phyloP scores from a whole-genome alignment of 2,329 filamentous ascomycete species.

The Alternaria ventricosa region DNA sequence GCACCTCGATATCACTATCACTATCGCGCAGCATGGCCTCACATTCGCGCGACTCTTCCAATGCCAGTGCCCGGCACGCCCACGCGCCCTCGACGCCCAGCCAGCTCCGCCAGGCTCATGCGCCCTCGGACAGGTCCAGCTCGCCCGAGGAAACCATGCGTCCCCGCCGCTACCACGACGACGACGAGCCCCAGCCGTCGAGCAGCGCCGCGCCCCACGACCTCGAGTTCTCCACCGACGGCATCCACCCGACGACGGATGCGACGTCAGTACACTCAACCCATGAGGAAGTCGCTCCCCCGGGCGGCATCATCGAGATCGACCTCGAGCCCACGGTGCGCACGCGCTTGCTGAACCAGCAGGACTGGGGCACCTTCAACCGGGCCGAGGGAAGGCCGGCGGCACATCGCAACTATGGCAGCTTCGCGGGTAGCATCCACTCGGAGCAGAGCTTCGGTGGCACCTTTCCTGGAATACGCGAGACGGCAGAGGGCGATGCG shows the following conservation, averaged over 20 bases:
- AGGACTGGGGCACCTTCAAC: constrained; percentile 59
- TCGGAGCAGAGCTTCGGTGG: constrained; percentile 50
- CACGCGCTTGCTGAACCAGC: constrained; percentile 48
- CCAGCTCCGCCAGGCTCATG: constrained; percentile 52
- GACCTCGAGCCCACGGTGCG: constrained; percentile 46
- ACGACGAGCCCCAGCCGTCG: constrained; percentile 21
- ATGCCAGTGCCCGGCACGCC: constrained; percentile 35
- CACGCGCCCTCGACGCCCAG: constrained; percentile 48
- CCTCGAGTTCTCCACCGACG: constrained; percentile 35
- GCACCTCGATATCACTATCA: not conserved
- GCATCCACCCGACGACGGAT: constrained; percentile 44
- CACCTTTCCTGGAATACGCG: constrained; percentile 42
- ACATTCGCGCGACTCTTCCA: constrained; percentile 44
- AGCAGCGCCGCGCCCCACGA: constrained; percentile 20
- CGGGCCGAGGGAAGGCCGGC: constrained; percentile 76
- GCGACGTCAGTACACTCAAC: constrained; percentile 36
- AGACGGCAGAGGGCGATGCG: constrained; percentile 33
- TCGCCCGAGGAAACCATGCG: constrained; percentile 52
- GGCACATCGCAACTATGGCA: constrained; percentile 61
- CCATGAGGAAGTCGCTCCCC: constrained; percentile 28
- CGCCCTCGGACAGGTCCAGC: constrained; percentile 49
- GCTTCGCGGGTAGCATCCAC: constrained; percentile 60
- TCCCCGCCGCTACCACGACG: constrained; percentile 23
- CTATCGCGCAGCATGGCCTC: constrained; percentile 11
- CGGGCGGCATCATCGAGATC: constrained; percentile 29